Conservation (phyloP, 2,329 filamentous ascomycete species). For the Mariannaea elegans region DNA sequence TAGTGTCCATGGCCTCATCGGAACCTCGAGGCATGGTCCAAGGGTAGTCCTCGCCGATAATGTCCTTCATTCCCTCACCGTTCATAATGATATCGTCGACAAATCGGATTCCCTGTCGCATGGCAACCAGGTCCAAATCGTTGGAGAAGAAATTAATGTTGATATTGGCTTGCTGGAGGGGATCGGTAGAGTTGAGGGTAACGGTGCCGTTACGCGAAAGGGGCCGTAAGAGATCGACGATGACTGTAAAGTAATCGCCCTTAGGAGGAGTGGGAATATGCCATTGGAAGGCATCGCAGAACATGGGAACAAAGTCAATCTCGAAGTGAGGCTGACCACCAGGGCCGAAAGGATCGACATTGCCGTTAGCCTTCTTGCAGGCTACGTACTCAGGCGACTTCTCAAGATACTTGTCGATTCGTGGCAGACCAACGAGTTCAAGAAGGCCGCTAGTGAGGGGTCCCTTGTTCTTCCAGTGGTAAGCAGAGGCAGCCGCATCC, state of each 20-base stretch:
- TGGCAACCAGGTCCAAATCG: slow-evolving; percentile 62
- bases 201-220: slow-evolving; percentile 60
- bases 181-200: slow-evolving; percentile 63
- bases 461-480: slow-evolving; percentile 49
- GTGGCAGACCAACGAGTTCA: slow-evolving; percentile 64
- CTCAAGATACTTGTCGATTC: slow-evolving; percentile 62
- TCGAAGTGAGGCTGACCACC: slow-evolving; percentile 69
- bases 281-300: slow-evolving; percentile 59
- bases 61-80: slow-evolving; percentile 65
- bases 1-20: slow-evolving; percentile 64
- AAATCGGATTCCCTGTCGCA: slow-evolving; percentile 66
- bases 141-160: slow-evolving; percentile 67
- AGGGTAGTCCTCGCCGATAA: slow-evolving; percentile 63
- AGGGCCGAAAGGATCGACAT: slow-evolving; percentile 62
- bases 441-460: slow-evolving; percentile 52
- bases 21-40: slow-evolving; percentile 65
- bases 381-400: slow-evolving; percentile 56
- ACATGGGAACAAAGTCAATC: slow-evolving; percentile 70
- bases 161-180: slow-evolving; percentile 66
- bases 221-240: slow-evolving; percentile 57
- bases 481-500: slow-evolving; percentile 36
- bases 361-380: slow-evolving; percentile 52
- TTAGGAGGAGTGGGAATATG: slow-evolving; percentile 51
- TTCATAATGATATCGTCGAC: slow-evolving; percentile 64
- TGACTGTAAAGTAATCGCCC: slow-evolving; percentile 64